A percentile compares a stretch with the other conserved stretches of the same genome.
These are phyloP conservation scores for Leccinellum rugosiceps DNA, from an alignment of 768 basidiomycete species.

Conservation along the genomic window DNA sequence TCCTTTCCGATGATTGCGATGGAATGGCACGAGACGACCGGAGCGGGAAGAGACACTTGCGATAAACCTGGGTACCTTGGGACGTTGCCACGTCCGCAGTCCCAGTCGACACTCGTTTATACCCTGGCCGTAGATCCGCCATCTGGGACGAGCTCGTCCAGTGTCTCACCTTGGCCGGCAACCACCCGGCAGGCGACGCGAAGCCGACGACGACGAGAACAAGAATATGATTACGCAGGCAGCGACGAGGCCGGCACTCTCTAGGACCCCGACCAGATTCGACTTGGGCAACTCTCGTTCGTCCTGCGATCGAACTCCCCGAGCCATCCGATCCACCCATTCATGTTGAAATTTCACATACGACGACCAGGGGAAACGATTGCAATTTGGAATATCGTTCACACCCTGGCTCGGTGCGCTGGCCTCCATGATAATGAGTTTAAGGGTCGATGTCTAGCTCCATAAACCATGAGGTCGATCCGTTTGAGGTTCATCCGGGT, in stretches of 20 bases:
- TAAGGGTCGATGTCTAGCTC: background rate
- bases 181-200: background rate
- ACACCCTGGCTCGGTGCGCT: background rate
- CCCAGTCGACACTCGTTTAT: background rate
- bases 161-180: background rate
- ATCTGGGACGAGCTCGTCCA: background rate
- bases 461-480: background rate
- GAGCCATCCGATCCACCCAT: background rate
- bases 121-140: background rate
- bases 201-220: background rate
- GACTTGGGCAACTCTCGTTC: background rate
- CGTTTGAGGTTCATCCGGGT: no score
- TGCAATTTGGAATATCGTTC: background rate
- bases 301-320: background rate
- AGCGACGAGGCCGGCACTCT: background rate
- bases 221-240: background rate
- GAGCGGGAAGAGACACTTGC: background rate
- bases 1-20: background rate
- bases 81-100: background rate
- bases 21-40: background rate
- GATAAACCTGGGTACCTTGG: background rate
- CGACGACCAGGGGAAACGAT: background rate
- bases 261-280: background rate
- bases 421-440: background rate
- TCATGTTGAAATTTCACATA: background rate